A percentile compares a stretch with the other conserved stretches of the same genome.
Evolutionary conservation across 2,329 filamentous ascomycete species (phyloP).

Genomic region (Sporothrix inflata): DNA sequence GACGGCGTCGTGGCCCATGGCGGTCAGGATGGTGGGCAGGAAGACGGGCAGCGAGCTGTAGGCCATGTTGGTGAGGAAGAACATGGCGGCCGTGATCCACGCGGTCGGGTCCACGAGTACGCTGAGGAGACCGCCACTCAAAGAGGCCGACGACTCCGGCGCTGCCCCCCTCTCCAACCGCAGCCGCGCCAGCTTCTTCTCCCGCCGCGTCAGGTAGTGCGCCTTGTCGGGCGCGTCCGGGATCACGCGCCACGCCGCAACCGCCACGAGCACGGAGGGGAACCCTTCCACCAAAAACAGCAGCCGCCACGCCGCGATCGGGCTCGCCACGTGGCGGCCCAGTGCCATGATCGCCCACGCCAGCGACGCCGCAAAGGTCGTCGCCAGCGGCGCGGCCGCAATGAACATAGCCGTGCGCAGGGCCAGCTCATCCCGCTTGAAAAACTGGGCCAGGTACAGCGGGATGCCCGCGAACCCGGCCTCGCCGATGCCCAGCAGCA

Average conservation of each 20-base stretch:
- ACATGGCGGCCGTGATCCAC: slow-evolving; percentile 79
- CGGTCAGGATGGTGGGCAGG: slow-evolving; percentile 75
- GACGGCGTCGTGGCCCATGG: slow-evolving; percentile 72
- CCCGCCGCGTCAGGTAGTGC: slow-evolving; percentile 62
- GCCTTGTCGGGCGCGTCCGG: slow-evolving; percentile 75
- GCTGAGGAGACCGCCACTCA: slow-evolving; percentile 25
- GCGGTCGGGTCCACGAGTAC: slow-evolving; percentile 68
- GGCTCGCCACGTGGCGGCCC: slow-evolving; percentile 48
- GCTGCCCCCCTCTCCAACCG: slow-evolving; percentile 60
- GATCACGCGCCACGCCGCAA: slow-evolving; percentile 73
- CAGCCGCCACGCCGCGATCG: slow-evolving; percentile 82
- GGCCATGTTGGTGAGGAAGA: slow-evolving; percentile 85
- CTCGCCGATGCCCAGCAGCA: slow-evolving; percentile 64
- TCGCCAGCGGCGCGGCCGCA: slow-evolving; percentile 80
- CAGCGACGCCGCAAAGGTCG: slow-evolving; percentile 77
- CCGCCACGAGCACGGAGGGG: slow-evolving; percentile 74
- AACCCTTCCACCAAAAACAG: slow-evolving; percentile 86
- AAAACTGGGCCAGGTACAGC: slow-evolving; percentile 68
- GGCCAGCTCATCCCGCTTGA: slow-evolving; percentile 72
- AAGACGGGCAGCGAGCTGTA: slow-evolving; percentile 89
- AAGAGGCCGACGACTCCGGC: slow-evolving; percentile 35
- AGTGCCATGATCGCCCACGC: slow-evolving; percentile 78
- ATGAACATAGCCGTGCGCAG: slow-evolving; percentile 86
- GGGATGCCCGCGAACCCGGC: slow-evolving; percentile 68
- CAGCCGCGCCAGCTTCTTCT: slow-evolving; percentile 70